Percentiles rank a stretch among this genome's conserved stretches.
Evolutionary conservation across 495 filamentous ascomycete species (phyloP).

Genomic region (Amorphotheca resinae): DNA sequence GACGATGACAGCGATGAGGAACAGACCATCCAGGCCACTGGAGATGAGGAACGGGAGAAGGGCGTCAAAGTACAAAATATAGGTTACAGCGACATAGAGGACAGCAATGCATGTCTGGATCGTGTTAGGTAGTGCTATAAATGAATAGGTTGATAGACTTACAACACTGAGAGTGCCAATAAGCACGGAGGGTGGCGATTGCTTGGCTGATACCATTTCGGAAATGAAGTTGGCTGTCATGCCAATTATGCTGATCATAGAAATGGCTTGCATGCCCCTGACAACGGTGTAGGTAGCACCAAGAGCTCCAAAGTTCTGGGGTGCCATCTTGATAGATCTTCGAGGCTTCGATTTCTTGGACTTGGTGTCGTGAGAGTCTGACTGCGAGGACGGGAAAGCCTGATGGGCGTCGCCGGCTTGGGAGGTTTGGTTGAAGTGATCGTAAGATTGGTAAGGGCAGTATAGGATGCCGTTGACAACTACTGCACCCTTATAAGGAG

Average conservation of each 20-base stretch:
- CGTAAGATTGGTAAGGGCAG: too few relatives aligned
- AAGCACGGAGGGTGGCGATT: conserved; percentile 55
- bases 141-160: too few relatives aligned
- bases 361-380: neutral
- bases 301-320: conserved; percentile 51
- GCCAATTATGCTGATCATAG: conserved; percentile 68
- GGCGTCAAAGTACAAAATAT: conserved; percentile 63
- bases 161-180: conserved; percentile 71
- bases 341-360: neutral
- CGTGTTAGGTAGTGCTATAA: too few relatives aligned
- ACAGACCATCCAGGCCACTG: conserved; percentile 47
- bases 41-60: conserved; percentile 62
- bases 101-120: conserved; percentile 60
- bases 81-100: conserved; percentile 63
- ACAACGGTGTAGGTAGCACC: conserved; percentile 66
- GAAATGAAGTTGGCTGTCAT: conserved; percentile 73
- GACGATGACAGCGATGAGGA: conserved; percentile 60
- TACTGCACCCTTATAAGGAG: conserved; percentile 14
- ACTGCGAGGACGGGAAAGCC: neutral
- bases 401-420: neutral
- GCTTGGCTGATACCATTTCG: conserved; percentile 51
- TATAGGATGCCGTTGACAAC: conserved; percentile 16
- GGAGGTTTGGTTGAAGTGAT: neutral
- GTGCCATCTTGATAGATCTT: conserved; percentile 14
- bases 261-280: conserved; percentile 56